phyloP scores from a whole-genome alignment of 768 basidiomycete genomes.

The Mycena vulgaris region DNA sequence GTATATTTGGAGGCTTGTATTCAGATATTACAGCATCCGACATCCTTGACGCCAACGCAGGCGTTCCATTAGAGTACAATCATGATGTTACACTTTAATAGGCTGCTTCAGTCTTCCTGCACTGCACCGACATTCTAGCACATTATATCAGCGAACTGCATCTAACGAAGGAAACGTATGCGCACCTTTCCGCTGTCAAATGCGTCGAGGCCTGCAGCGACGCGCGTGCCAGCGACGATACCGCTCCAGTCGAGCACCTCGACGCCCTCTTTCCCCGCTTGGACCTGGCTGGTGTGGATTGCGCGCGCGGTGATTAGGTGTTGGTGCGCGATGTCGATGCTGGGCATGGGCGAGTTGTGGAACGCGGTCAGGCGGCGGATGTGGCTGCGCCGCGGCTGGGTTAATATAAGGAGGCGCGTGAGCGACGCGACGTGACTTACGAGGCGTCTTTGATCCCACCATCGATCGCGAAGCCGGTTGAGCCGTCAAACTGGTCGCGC shows the following conservation, averaged over 20 bases:
- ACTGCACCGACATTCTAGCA: slow-evolving; percentile 1
- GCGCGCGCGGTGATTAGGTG: slow-evolving; percentile 87
- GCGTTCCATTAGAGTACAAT: slow-evolving; percentile 13
- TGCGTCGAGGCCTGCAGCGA: slow-evolving; percentile 76
- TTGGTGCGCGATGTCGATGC: slow-evolving; percentile 79
- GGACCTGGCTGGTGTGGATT: slow-evolving; percentile 65
- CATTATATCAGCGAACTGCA: not conserved
- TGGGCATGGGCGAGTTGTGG: slow-evolving; percentile 79
- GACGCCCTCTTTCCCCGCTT: slow-evolving; percentile 62
- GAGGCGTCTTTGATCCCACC: slow-evolving; percentile 92
- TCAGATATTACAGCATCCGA: slow-evolving; percentile 1
- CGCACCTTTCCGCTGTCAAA: slow-evolving; percentile 50
- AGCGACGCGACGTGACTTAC: slow-evolving; percentile 54
- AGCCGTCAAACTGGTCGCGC: slow-evolving; percentile 81
- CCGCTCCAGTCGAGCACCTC: slow-evolving; percentile 88
- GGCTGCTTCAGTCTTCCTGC: slow-evolving; percentile 27
- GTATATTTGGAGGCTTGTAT: slow-evolving; percentile 1
- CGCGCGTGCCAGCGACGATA: slow-evolving; percentile 82
- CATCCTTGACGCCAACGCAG: not conserved
- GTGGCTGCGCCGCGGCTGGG: too few relatives aligned
- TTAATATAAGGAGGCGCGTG: too few relatives aligned
- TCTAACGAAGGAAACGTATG: not conserved
- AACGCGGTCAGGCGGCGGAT: slow-evolving; percentile 80
- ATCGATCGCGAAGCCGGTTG: slow-evolving; percentile 82
- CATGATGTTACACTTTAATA: slow-evolving; percentile 24